phyloP scores from a whole-genome alignment of 2,329 filamentous ascomycete genomes.

The Pseudopyricularia javanii region DNA sequence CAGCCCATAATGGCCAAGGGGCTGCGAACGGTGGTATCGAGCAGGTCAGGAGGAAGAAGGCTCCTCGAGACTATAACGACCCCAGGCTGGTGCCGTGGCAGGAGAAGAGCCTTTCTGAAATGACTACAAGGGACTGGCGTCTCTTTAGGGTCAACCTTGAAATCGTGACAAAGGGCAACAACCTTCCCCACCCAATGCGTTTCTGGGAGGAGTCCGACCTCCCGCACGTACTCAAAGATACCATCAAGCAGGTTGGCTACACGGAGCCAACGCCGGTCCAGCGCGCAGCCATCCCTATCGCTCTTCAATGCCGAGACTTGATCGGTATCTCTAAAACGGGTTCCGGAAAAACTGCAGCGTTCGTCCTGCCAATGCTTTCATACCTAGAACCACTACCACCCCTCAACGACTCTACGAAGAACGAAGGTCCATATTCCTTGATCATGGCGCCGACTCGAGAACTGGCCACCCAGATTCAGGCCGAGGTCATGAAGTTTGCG shows the following conservation, averaged over 20 bases:
- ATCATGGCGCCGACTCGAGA: constrained; percentile 95
- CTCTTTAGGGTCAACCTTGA: constrained; percentile 99
- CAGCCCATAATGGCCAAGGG: not conserved
- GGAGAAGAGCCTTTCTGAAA: constrained; percentile 81
- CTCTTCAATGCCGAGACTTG: constrained; percentile 82
- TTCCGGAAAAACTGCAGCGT: constrained; percentile 96
- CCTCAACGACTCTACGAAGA: constrained; percentile 74
- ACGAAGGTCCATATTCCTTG: constrained; percentile 94
- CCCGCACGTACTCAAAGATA: constrained; percentile 64
- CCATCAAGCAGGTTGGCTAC: constrained; percentile 79
- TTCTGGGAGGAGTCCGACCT: constrained; percentile 79
- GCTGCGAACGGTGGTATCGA: constrained; percentile 23
- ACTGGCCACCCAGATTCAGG: constrained; percentile 92
- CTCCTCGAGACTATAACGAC: constrained; percentile 54
- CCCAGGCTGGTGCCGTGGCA: constrained; percentile 90
- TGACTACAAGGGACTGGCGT: constrained; percentile 96
- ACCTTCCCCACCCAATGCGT: constrained; percentile 91
- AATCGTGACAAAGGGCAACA: constrained; percentile 85
- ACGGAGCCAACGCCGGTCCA: constrained; percentile 86
- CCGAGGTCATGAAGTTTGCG: constrained; percentile 87
- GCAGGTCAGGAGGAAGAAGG: constrained; percentile 47
- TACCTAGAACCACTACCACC: constrained; percentile 89
- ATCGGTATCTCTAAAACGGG: constrained; percentile 96
- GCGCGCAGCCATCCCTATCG: constrained; percentile 88
- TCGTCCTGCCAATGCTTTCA: constrained; percentile 79